Evolutionary conservation across 2,329 filamentous ascomycete species (phyloP).

Genomic region (Elsinoe australis): DNA sequence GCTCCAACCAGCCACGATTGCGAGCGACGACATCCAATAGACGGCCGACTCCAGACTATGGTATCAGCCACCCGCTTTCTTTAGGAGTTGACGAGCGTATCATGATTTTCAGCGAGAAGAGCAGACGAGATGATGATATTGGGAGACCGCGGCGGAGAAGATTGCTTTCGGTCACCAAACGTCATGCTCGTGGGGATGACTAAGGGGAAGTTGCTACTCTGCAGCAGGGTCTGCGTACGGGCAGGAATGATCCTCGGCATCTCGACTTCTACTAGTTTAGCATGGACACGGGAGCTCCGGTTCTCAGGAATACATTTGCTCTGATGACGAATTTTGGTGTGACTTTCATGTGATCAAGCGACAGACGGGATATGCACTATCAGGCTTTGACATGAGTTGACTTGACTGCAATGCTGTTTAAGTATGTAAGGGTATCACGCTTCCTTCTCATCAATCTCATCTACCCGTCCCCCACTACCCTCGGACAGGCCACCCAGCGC

Average conservation of each 20-base stretch:
- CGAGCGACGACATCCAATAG: conserved; percentile 9
- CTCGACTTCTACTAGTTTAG: conserved; percentile 15
- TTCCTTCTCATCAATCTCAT: not conserved
- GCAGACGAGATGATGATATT: conserved; percentile 3
- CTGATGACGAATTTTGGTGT: not conserved
- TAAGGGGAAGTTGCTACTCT: not conserved
- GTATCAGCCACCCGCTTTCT: conserved; percentile 1
- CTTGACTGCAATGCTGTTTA: no score
- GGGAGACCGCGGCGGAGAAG: not conserved
- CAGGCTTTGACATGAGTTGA: no score
- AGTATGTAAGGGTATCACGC: not conserved
- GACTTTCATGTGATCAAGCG: no score
- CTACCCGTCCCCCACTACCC: not conserved
- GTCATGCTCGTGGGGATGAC: conserved; percentile 6
- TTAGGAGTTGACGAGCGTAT: conserved; percentile 15
- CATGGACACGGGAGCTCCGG: conserved; percentile 16
- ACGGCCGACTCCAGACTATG: not conserved
- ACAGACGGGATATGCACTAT: no score
- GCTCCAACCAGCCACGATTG: conserved; percentile 1
- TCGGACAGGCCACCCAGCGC: not conserved
- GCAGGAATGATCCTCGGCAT: not conserved
- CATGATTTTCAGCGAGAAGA: conserved; percentile 7
- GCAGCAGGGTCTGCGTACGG: not conserved
- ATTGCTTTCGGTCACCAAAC: not conserved
- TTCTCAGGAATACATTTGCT: conserved; percentile 8